Conservation (phyloP, 148 eudicot genomes). For the Pouteria glomerata region DNA sequence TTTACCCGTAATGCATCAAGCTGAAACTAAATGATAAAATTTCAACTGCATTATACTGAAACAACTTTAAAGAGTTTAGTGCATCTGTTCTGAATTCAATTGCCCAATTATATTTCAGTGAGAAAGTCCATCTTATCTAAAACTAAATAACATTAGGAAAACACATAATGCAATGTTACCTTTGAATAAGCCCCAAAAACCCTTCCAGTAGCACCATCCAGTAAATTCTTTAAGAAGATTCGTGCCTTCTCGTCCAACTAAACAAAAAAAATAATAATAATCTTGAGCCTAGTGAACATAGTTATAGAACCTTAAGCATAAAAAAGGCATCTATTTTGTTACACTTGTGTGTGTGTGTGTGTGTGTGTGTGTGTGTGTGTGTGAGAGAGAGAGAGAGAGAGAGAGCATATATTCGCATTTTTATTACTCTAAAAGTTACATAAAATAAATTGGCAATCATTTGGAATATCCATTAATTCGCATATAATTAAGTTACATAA, state of each 20-base stretch:
- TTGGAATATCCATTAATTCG: too few relatives aligned
- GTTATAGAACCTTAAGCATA: not conserved
- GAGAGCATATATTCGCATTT: too few relatives aligned
- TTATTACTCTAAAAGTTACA: too few relatives aligned
- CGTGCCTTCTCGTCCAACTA: conserved; percentile 39
- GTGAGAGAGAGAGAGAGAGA: too few relatives aligned
- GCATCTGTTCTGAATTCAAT: not conserved
- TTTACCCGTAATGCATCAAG: not conserved
- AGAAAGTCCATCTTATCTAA: not conserved
- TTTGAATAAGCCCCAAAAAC: conserved; percentile 26
- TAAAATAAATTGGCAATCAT: too few relatives aligned
- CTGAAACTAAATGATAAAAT: not conserved
- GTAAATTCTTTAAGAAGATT: conserved; percentile 22
- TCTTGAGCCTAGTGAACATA: not conserved
- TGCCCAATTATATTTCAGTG: not conserved
- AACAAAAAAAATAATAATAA: not conserved
- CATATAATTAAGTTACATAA: too few relatives aligned
- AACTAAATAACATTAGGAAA: not conserved
- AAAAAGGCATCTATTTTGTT: not conserved
- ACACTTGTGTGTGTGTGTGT: too few relatives aligned
- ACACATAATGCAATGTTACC: conserved; percentile 14
- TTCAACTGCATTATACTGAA: not conserved
- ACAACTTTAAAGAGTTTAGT: not conserved
- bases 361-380: too few relatives aligned
- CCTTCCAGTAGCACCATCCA: conserved; percentile 30